Conservation (phyloP, 1,284 basidiomycete species). For the Austropuccinia psidii region DNA sequence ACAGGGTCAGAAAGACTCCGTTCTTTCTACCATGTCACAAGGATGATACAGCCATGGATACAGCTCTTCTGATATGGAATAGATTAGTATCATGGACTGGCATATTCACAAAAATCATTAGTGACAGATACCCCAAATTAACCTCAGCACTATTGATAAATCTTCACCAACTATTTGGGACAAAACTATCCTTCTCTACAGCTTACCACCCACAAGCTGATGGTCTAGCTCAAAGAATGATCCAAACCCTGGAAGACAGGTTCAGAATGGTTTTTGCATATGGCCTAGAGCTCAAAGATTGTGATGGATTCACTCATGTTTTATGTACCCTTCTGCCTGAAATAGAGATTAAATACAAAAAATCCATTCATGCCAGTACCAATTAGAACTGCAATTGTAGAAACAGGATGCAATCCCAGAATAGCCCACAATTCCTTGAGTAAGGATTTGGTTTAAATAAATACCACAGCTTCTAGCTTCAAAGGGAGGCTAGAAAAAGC, state of each 20-base stretch:
- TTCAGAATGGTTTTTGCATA: slow-evolving; percentile 36
- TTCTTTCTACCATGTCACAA: neutral
- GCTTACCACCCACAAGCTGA: slow-evolving; percentile 52
- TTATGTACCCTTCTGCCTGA: slow-evolving; percentile 9
- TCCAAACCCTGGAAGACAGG: slow-evolving; percentile 43
- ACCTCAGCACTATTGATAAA: slow-evolving; percentile 51
- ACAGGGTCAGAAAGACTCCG: neutral
- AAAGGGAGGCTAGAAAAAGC: no score
- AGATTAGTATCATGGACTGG: slow-evolving; percentile 40
- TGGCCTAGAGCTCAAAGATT: neutral
- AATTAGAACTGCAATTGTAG: no score
- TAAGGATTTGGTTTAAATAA: no score
- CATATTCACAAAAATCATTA: slow-evolving; percentile 49
- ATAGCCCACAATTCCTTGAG: no score
- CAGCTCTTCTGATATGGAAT: neutral
- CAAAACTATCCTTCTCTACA: slow-evolving; percentile 50
- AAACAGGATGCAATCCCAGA: no score
- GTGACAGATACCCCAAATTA: slow-evolving; percentile 51
- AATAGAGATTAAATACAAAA: slow-evolving; percentile 35
- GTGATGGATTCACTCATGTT: slow-evolving; percentile 13
- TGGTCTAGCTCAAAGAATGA: slow-evolving; percentile 38
- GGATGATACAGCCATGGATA: neutral
- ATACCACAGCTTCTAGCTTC: no score
- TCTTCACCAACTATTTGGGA: slow-evolving; percentile 47
- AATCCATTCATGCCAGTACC: no score